A percentile compares a stretch with the other conserved stretches of the same genome.
Evolutionary conservation across 345 rosid species (phyloP).

Genomic region (Syzygium aromaticum): DNA sequence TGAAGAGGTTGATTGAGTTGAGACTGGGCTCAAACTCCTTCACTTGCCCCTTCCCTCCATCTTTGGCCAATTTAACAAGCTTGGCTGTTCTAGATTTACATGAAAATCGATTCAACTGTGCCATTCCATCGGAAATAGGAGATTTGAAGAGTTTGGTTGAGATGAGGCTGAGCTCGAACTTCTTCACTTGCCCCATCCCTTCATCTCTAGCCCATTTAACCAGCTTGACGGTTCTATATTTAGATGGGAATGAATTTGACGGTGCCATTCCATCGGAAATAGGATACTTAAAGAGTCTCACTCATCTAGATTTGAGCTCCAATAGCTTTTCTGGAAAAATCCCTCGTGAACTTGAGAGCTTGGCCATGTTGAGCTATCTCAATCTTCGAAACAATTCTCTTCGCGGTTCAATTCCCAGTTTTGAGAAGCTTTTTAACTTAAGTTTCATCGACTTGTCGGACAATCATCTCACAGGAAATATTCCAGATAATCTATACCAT

Average conservation of each 20-base stretch:
- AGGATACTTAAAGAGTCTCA: neutral
- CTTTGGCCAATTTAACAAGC: neutral
- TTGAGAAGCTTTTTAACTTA: neutral
- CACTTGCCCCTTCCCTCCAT: neutral
- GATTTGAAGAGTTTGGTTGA: no score
- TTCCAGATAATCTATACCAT: neutral
- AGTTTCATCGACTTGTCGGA: neutral
- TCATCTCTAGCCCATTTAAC: no score
- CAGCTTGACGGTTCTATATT: no score
- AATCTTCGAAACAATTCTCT: neutral
- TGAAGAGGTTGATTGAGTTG: neutral
- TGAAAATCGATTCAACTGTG: neutral
- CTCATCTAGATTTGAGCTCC: neutral
- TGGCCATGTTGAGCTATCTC: neutral
- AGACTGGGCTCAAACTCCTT: neutral
- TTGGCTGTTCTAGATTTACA: neutral
- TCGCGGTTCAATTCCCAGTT: neutral
- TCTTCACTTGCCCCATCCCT: no score
- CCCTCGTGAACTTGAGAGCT: neutral
- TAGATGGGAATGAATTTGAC: no score
- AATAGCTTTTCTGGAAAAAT: no score
- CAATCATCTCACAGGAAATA: neutral
- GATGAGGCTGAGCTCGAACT: no score
- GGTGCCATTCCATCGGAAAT: neutral
- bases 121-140: neutral